Evolutionary conservation across 345 rosid species (phyloP).

Genomic region (Populus tremula): DNA sequence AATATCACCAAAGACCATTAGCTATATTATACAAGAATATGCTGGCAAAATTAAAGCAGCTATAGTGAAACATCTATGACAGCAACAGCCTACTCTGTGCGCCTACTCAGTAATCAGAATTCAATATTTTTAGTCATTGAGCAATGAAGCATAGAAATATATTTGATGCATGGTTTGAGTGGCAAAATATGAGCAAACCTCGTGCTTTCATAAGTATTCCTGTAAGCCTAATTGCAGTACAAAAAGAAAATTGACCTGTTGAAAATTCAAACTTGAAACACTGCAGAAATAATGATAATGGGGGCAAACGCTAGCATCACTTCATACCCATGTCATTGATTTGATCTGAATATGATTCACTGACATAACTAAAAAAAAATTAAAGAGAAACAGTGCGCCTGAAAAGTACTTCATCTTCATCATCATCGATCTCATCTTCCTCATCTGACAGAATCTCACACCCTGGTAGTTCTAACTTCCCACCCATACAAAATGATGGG

Average conservation of each 20-base stretch:
- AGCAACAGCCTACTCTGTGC: too few relatives aligned
- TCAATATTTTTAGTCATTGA: too few relatives aligned
- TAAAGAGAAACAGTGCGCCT: constrained; percentile 30
- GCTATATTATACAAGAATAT: too few relatives aligned
- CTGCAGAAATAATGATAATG: neutral
- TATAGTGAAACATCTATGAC: too few relatives aligned
- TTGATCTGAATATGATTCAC: neutral
- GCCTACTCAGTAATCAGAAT: too few relatives aligned
- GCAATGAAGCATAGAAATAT: too few relatives aligned
- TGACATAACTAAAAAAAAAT: neutral
- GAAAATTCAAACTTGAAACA: neutral
- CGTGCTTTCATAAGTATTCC: too few relatives aligned
- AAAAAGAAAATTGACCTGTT: neutral
- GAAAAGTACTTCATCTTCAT: constrained; percentile 37
- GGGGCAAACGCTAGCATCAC: neutral
- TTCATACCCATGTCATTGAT: neutral
- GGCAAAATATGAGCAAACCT: neutral
- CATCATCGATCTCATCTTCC: constrained; percentile 74
- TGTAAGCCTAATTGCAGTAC: too few relatives aligned
- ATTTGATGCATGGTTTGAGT: neutral
- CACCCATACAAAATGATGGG: constrained; percentile 74
- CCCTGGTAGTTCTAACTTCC: constrained; percentile 69
- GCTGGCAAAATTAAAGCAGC: too few relatives aligned
- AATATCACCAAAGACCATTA: too few relatives aligned
- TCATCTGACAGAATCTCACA: constrained; percentile 64